These are phyloP conservation scores for Oryza australiensis DNA, from an alignment of 176 grass and related monocot species.

Conservation along the genomic window DNA sequence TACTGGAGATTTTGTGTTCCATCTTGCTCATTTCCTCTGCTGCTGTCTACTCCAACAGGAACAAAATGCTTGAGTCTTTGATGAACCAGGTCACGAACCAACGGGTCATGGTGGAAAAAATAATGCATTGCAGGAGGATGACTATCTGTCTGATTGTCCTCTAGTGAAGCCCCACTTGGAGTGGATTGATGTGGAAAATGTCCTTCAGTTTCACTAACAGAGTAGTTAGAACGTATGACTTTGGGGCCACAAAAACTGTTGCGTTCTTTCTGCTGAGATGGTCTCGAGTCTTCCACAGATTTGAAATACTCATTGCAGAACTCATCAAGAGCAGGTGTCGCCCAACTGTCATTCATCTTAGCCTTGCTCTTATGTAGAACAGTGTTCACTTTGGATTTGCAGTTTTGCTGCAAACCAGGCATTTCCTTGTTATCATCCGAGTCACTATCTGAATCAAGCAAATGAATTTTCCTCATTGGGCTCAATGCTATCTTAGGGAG, in stretches of 20 bases:
- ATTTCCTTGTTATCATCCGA: conserved; percentile 52
- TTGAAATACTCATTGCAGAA: conserved; percentile 87
- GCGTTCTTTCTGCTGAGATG: conserved; percentile 32
- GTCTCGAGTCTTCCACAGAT: conserved; percentile 43
- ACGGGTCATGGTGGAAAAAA: conserved; percentile 70
- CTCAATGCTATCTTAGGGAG: conserved; percentile 64
- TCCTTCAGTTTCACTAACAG: conserved; percentile 40
- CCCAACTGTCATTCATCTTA: conserved; percentile 46
- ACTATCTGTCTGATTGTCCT: conserved; percentile 35
- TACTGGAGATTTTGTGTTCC: conserved; percentile 41
- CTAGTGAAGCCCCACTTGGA: conserved; percentile 28
- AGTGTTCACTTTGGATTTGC: conserved; percentile 25
- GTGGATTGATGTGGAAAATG: conserved; percentile 42
- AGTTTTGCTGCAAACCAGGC: conserved; percentile 25
- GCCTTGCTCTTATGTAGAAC: background rate
- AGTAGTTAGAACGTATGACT: conserved; percentile 26
- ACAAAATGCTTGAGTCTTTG: conserved; percentile 59
- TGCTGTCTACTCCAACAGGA: conserved; percentile 53
- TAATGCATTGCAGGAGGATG: conserved; percentile 66
- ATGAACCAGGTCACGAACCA: conserved; percentile 52
- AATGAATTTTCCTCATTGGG: conserved; percentile 74
- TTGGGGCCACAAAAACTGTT: conserved; percentile 38
- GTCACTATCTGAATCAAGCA: conserved; percentile 88
- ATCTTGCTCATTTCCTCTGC: conserved; percentile 34
- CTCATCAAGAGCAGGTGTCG: conserved; percentile 80